phyloP scores from a whole-genome alignment of 768 basidiomycete genomes.

The Aureoboletus auriporus region DNA sequence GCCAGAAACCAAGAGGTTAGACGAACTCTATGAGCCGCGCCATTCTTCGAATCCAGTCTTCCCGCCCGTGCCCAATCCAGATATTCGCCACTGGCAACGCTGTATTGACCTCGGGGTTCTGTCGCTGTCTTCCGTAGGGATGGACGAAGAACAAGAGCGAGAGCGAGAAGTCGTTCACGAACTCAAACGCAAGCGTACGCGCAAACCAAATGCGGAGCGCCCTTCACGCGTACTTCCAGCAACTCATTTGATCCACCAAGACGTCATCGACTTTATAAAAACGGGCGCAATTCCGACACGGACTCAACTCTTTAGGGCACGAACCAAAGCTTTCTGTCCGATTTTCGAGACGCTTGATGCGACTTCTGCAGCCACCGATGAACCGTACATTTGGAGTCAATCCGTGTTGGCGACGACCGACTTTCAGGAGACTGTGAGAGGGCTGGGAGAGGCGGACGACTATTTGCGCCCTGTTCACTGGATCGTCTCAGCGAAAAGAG shows the following conservation, averaged over 20 bases:
- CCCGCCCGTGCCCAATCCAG: conserved; percentile 16
- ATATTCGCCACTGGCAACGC: not conserved
- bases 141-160: not conserved
- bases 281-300: conserved; percentile 21
- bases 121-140: not conserved
- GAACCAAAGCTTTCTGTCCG: conserved; percentile 17
- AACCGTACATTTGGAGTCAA: conserved; percentile 17
- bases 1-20: conserved; percentile 35
- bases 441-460: conserved; percentile 21
- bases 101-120: not conserved
- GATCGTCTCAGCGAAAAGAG: conserved; percentile 37
- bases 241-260: not conserved
- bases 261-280: conserved; percentile 9
- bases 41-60: conserved; percentile 6
- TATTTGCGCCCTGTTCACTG: conserved; percentile 40
- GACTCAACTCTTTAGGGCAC: not conserved
- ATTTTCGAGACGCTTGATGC: conserved; percentile 9
- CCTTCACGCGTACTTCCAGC: conserved; percentile 28
- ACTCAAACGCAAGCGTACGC: not conserved
- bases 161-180: not conserved
- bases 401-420: conserved; percentile 14
- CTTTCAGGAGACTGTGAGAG: conserved; percentile 7
- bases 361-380: conserved; percentile 11
- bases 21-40: conserved; percentile 29
- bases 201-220: conserved; percentile 6